Base-by-base conservation (phyloP, 2,329 filamentous ascomycete genomes). In the Leptographium procerum region DNA sequence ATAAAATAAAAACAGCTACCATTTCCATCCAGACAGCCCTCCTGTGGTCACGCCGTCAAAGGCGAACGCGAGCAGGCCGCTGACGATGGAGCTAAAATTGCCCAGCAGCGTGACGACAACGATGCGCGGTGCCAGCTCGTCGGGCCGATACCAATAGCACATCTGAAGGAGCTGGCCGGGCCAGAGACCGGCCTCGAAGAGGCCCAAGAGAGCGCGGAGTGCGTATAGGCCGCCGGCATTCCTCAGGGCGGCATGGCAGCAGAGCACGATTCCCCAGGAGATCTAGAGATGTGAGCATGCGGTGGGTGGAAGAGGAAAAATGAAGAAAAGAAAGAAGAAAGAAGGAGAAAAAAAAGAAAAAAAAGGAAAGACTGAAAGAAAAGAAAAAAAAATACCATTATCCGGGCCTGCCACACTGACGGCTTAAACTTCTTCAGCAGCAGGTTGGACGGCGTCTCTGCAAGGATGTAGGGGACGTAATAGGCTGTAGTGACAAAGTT, bases 371-470 rank as follows among this genome's bases (percentile, higher is more conserved):
- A 1, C n/a, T n/a, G n/a, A n/a, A n/a, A n/a, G n/a, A n/a, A n/a
- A n/a, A n/a, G n/a, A n/a, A n/a, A n/a, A n/a, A n/a, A n/a, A n/a
- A n/a, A n/a, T n/a, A 88, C 70, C 84, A 95, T 91, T 65, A 92
- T 92, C 7, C 78, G 71, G 0, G 89, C 86, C 28, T 92, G 78
- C 74, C 91, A 95, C 55, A 88, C 72, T 45, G 83, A 87, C 0
- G 89, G 89, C 0, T 85, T 79, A 56, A 91, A 74, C 16, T 78
- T 81, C 70, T 92, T 94, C 58, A 94, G 80, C 9, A 92, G 71
- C 14, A 92, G 70, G 65, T 94, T 94, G 58, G 85, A 89, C n/a
- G 88, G 74, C 0, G 86, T 81, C 67, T 92, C 88, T 62, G 89
- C 89, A 24, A 86, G 75, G 2, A 86, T 78, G 67, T 94, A 95